phyloP scores from a whole-genome alignment of 805 yeast genomes.

The Priceomyces castillae region DNA sequence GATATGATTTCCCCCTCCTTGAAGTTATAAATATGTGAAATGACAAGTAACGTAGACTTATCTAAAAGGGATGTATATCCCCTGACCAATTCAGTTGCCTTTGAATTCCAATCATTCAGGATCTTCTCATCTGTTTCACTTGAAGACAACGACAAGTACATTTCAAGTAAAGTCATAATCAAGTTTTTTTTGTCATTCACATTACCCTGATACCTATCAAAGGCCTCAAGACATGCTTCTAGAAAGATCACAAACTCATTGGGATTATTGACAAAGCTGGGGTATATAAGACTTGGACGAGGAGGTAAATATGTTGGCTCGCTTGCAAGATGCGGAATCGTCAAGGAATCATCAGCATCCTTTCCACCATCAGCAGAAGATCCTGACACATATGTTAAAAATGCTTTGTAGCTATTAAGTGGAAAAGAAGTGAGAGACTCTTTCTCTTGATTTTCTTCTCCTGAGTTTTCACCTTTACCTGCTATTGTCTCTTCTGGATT shows the following conservation, averaged over 20 bases:
- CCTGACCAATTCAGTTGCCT: constrained; percentile 55
- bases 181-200: constrained; percentile 68
- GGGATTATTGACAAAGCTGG: constrained; percentile 82
- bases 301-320: constrained; percentile 87
- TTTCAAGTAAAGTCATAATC: constrained; percentile 74
- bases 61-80: constrained; percentile 52
- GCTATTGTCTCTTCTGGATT: constrained; percentile 6
- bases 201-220: constrained; percentile 72
- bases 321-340: constrained; percentile 5
- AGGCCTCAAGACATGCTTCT: constrained; percentile 84
- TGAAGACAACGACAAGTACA: constrained; percentile 63
- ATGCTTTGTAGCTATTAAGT: constrained; percentile 31
- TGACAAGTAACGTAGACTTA: constrained; percentile 49
- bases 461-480: constrained; percentile 7
- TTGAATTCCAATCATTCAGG: constrained; percentile 55
- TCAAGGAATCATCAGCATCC: constrained; percentile 5
- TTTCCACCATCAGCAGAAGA: constrained; percentile 15
- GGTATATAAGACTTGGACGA: constrained; percentile 79
- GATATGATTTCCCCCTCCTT: constrained; percentile 46
- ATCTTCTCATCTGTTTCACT: constrained; percentile 30
- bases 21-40: constrained; percentile 58
- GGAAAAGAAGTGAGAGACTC: constrained; percentile 19
- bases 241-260: constrained; percentile 86
- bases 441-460: constrained; percentile 10
- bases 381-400: constrained; percentile 28